These are phyloP conservation scores for Hygrophorus russula DNA, from an alignment of 768 basidiomycete genomes.

Conservation along the genomic window DNA sequence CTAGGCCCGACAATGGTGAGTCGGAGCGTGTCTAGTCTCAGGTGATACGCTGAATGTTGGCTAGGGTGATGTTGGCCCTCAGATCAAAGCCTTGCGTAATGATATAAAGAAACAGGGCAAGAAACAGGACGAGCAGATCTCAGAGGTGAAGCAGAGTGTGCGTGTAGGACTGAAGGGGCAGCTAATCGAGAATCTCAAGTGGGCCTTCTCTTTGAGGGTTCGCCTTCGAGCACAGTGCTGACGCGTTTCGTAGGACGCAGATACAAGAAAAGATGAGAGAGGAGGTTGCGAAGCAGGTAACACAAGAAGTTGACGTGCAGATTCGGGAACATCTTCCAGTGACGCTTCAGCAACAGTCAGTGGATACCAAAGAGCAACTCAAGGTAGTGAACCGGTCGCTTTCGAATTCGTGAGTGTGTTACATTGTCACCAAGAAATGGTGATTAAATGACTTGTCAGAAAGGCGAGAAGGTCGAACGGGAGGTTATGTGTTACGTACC, in stretches of 20 bases:
- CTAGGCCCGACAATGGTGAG: conserved; percentile 20
- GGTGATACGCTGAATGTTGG: background rate
- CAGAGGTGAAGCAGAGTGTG: conserved; percentile 11
- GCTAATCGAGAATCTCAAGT: conserved; percentile 21
- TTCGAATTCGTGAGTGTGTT: conserved; percentile 38
- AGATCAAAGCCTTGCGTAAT: conserved; percentile 8
- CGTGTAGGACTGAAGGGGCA: conserved; percentile 13
- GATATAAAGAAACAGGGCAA: background rate
- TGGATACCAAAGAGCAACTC: conserved; percentile 32
- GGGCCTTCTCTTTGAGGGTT: conserved; percentile 6
- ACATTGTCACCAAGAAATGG: background rate
- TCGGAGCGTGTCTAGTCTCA: background rate
- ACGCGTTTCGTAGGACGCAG: background rate
- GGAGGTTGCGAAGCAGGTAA: conserved; percentile 32
- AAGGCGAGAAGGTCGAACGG: conserved; percentile 40
- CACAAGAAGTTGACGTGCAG: conserved; percentile 35
- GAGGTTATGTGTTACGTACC: conserved; percentile 23
- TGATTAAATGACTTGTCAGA: conserved; percentile 17
- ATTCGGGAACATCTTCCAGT: conserved; percentile 37
- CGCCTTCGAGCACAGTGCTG: background rate
- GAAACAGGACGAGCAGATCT: background rate
- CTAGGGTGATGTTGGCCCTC: conserved; percentile 4
- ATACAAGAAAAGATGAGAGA: conserved; percentile 11
- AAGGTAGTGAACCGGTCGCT: conserved; percentile 30
- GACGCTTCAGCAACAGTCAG: conserved; percentile 30